Conservation (phyloP, 768 basidiomycete genomes). For the Paxillus involutus region DNA sequence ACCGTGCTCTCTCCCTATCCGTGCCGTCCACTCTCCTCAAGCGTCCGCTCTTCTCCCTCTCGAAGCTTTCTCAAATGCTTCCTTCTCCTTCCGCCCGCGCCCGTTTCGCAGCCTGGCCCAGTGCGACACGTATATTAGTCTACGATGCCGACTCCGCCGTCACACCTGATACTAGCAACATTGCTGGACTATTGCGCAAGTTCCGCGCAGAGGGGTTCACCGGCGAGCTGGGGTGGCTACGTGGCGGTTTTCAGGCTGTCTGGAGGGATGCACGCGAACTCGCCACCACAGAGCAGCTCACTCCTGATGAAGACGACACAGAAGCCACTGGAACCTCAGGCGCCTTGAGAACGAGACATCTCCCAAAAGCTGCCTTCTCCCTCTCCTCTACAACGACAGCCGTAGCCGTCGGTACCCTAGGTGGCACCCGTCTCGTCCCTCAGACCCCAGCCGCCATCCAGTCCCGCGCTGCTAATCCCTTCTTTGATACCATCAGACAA, state of each 20-base stretch:
- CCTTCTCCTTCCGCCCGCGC: slow-evolving; percentile 54
- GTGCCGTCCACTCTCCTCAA: slow-evolving; percentile 95
- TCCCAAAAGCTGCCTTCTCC: slow-evolving; percentile 67
- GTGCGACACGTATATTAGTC: slow-evolving; percentile 67
- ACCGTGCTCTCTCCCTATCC: slow-evolving; percentile 75
- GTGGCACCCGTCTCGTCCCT: not conserved
- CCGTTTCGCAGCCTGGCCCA: slow-evolving; percentile 59
- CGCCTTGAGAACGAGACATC: slow-evolving; percentile 53
- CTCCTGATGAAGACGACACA: slow-evolving; percentile 50
- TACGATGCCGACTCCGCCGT: slow-evolving; percentile 78
- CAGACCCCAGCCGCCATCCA: slow-evolving; percentile 21
- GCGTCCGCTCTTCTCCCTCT: slow-evolving; percentile 81
- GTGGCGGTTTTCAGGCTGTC: slow-evolving; percentile 79
- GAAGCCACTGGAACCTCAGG: slow-evolving; percentile 30
- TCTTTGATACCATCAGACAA: slow-evolving; percentile 92
- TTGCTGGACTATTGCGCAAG: slow-evolving; percentile 73
- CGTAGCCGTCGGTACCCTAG: slow-evolving; percentile 11
- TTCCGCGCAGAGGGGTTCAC: slow-evolving; percentile 59
- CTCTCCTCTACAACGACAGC: slow-evolving; percentile 41
- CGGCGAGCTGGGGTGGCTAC: slow-evolving; percentile 74
- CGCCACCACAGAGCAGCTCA: slow-evolving; percentile 48
- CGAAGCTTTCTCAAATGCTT: slow-evolving; percentile 80
- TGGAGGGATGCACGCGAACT: slow-evolving; percentile 53
- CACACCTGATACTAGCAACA: slow-evolving; percentile 64
- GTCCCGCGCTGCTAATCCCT: slow-evolving; percentile 65